phyloP scores from a whole-genome alignment of 2,329 filamentous ascomycete genomes.

The Clathrospora elynae region DNA sequence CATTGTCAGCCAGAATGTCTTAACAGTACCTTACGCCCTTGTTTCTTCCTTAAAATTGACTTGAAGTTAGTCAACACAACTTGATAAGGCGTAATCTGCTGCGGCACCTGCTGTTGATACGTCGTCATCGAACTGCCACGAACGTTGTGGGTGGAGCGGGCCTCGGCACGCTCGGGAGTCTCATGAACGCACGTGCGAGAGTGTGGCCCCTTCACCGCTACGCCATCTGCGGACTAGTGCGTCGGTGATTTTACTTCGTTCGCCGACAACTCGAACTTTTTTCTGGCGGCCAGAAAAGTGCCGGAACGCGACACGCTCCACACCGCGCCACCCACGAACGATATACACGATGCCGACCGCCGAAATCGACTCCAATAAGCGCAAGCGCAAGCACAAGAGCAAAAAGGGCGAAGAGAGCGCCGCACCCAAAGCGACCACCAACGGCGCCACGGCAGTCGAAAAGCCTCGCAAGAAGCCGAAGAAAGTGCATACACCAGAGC shows the following conservation, averaged over 20 bases:
- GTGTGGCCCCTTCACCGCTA: too few species aligned
- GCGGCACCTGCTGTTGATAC: too few species aligned
- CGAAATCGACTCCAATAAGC: conserved; percentile 52
- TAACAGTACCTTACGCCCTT: too few species aligned
- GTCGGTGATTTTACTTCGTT: conserved; percentile 1
- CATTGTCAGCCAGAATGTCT: too few species aligned
- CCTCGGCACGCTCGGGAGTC: neutral
- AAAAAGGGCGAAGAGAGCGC: conserved; percentile 38
- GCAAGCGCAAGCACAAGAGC: conserved; percentile 55
- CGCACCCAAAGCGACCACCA: conserved; percentile 39
- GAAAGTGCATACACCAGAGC: conserved; percentile 45
- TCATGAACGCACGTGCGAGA: too few species aligned
- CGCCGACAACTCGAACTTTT: conserved; percentile 31
- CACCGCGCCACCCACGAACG: conserved; percentile 8
- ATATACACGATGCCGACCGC: conserved; percentile 43
- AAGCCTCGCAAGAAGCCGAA: conserved; percentile 51
- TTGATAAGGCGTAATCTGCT: too few species aligned
- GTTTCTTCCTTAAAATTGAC: too few species aligned
- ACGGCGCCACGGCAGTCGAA: conserved; percentile 39
- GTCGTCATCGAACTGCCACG: too few species aligned
- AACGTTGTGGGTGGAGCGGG: neutral
- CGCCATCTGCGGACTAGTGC: neutral
- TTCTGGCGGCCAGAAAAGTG: conserved; percentile 26
- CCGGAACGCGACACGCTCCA: conserved; percentile 15
- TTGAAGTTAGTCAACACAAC: too few species aligned